Evolutionary conservation across 805 yeast species (phyloP).

Genomic region (Diddensiella santjacobensis): DNA sequence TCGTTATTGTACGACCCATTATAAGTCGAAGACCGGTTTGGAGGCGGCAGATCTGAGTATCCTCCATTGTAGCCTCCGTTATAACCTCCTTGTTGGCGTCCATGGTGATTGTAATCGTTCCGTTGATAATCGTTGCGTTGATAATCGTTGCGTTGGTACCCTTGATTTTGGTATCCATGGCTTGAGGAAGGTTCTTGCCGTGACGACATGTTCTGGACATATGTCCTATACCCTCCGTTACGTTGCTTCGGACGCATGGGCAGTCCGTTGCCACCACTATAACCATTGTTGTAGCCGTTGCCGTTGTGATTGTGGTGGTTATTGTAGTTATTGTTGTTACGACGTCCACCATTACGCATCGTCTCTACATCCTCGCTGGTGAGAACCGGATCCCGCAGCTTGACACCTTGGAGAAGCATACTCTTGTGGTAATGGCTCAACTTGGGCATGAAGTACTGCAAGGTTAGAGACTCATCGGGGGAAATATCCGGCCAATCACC

Average conservation of each 20-base stretch:
- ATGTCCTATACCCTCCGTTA: constrained; percentile 21
- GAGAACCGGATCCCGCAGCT: constrained; percentile 57
- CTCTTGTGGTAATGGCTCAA: constrained; percentile 60
- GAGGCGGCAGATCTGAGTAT: constrained; percentile 1
- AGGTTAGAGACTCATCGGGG: constrained; percentile 39
- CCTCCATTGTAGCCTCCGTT: constrained; percentile 13
- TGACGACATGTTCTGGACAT: constrained; percentile 7
- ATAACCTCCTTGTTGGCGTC: constrained; percentile 22
- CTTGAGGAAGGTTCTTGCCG: constrained; percentile 9
- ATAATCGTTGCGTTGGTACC: constrained; percentile 18
- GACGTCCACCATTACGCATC: constrained; percentile 45
- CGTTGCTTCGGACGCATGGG: constrained; percentile 4
- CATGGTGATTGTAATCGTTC: constrained; percentile 13
- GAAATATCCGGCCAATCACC: constrained; percentile 44
- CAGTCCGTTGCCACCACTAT: too few species aligned
- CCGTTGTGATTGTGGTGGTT: constrained; percentile 15
- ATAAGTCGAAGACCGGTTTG: constrained; percentile 1
- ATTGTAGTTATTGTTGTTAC: constrained; percentile 23
- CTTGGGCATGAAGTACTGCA: constrained; percentile 60
- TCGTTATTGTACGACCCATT: constrained; percentile 3
- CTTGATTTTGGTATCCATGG: constrained; percentile 13
- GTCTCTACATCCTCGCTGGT: constrained; percentile 66
- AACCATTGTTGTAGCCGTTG: constrained; percentile 9
- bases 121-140: constrained; percentile 18
- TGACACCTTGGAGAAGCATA: constrained; percentile 77